Percentiles rank a stretch among this genome's conserved stretches.
Conservation (phyloP, 768 basidiomycete species). For the Naganishia vaughanmartiniae region DNA sequence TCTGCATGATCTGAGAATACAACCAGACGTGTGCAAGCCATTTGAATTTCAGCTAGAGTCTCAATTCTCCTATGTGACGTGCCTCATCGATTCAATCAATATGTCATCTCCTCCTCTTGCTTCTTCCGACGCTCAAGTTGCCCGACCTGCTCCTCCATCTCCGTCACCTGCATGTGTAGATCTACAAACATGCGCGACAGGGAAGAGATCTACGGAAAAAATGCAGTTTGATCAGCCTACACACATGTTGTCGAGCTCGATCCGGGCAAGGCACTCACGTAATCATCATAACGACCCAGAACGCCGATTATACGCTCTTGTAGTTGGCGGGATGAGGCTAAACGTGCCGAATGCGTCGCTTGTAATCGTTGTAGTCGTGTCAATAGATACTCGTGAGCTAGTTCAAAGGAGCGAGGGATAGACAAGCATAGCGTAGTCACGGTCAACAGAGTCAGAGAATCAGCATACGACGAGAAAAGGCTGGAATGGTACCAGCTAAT, state of each 20-base stretch:
- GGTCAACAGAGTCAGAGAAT: not conserved
- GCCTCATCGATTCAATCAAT: conserved; percentile 4
- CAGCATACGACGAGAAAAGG: not conserved
- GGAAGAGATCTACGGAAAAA: conserved; percentile 7
- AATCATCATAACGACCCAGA: conserved; percentile 29
- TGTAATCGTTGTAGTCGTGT: not conserved
- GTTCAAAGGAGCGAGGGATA: too few species aligned
- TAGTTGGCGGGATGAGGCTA: conserved; percentile 12
- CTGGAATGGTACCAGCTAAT: not conserved
- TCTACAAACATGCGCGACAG: conserved; percentile 22
- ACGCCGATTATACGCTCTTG: conserved; percentile 18
- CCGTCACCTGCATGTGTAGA: conserved; percentile 16
- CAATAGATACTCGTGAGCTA: conserved; percentile 18
- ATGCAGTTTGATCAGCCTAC: not conserved
- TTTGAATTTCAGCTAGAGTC: not conserved
- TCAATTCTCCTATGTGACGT: too few species aligned
- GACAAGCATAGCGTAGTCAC: too few species aligned
- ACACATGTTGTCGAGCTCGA: too few species aligned
- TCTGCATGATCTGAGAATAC: too few species aligned
- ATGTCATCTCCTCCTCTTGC: conserved; percentile 23
- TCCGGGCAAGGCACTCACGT: conserved; percentile 4
- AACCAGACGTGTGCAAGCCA: too few species aligned
- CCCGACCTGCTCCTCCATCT: conserved; percentile 23
- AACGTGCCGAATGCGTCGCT: not conserved
- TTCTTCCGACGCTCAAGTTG: conserved; percentile 24